Base-by-base conservation (phyloP, 768 basidiomycete species). In the Boletus edulis region DNA sequence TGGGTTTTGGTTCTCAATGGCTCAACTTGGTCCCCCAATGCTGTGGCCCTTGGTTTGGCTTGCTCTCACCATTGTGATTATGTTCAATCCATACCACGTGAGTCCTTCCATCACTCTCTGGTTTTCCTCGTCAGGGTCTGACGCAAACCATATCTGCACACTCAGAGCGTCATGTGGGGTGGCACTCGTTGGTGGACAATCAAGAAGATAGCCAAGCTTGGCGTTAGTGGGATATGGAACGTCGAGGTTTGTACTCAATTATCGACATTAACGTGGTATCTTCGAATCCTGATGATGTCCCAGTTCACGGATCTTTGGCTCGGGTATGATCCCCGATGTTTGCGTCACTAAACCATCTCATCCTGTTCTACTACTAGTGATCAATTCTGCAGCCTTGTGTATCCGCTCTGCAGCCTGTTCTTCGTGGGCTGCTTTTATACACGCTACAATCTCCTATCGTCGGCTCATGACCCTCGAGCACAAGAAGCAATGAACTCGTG, bases 251-350 rank as follows among this genome's bases (percentile, higher is more conserved):
- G 54, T 58, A 34, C 11, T 17, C 32, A 14, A 29, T 32, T 46
- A 18, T 29, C 14, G 34, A 32, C 44, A 32, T 50, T 37, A 46
- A 9, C 47, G n/a, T 27, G 11, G 32, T 27, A 40, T 14, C 39
- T 32, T 47, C 31, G 3, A 38, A 44, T 32, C 55, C 56, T 57
- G 56, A 60, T 48, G 31, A 17, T 35, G 27, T 46, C 42, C 1
- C 53, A 89, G 85, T 94, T 94, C 67, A 72, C 85, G 15, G 91
- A 92, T 76, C 91, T 93, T 82, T 94, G 91, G 91, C 77, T 93
- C 67, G 91, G 89, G 89, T 89, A 69, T 51, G 80, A 65, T 27
- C 49, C 14, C 31, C 2, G 37, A 46, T 4, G 11, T 22, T 40
- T 43, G 10, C 24, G 32, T 41, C 27, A 46, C 3, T 11, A 51